Evolutionary conservation across 768 basidiomycete genomes (phyloP).

Genomic region (Paxillus involutus): DNA sequence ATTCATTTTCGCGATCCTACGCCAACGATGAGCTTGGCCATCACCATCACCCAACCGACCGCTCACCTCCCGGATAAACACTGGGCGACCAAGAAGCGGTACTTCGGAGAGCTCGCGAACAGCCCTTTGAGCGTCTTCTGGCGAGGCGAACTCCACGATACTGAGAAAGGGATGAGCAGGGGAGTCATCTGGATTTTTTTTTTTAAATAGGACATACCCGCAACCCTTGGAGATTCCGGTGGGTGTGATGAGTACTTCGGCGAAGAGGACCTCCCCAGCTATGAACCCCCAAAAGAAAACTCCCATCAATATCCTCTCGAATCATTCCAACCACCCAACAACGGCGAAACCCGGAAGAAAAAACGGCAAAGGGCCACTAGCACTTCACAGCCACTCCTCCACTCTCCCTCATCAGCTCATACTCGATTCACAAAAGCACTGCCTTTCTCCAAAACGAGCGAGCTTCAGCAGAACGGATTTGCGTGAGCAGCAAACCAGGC

Average conservation of each 20-base stretch:
- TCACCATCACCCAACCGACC: neutral
- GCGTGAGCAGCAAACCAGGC: conserved; percentile 29
- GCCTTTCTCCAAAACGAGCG: conserved; percentile 34
- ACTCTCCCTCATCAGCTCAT: conserved; percentile 37
- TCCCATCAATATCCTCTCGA: conserved; percentile 92
- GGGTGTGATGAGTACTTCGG: conserved; percentile 97
- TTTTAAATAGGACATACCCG: conserved; percentile 66
- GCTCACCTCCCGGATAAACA: conserved; percentile 92
- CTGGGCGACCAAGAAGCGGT: conserved; percentile 86
- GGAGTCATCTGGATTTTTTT: neutral
- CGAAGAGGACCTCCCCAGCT: conserved; percentile 99
- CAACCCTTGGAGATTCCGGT: conserved; percentile 98
- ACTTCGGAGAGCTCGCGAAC: conserved; percentile 90
- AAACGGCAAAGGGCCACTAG: conserved; percentile 41
- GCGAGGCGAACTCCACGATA: conserved; percentile 92
- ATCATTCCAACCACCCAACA: conserved; percentile 52
- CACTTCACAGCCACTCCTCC: conserved; percentile 25
- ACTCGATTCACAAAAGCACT: conserved; percentile 31
- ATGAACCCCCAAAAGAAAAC: conserved; percentile 85
- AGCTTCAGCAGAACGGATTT: conserved; percentile 36
- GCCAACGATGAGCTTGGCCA: neutral
- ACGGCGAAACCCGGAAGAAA: conserved; percentile 41
- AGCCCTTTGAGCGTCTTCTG: conserved; percentile 86
- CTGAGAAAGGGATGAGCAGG: conserved; percentile 41
- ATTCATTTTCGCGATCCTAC: conserved; percentile 95